Evolutionary conservation across 257 asterid species (phyloP), one percentile per base, ranked within the genome.

Genomic region (Cordia subcordata): DNA sequence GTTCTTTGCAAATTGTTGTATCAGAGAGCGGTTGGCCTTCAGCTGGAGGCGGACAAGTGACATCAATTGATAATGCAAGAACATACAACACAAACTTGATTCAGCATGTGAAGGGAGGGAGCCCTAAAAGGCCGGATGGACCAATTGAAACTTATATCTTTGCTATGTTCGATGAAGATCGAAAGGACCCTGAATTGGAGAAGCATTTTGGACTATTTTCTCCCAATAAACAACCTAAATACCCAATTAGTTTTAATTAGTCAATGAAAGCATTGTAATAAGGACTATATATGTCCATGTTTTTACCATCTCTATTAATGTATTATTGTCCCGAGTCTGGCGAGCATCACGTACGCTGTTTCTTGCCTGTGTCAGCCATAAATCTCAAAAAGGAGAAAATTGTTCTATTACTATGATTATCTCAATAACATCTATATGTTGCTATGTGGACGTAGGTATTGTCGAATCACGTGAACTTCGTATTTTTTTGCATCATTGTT

Each of bases 151-250:
- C 76, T 0, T 71, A 58, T 50, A 51, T 73, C 5, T 73, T 74
- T 32, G 67, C 66, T 10, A 64, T 74, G 69, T 61, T 69, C 57
- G 76, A 74, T 69, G 79, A 74, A 62, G 44, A 54, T 16, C n/a
- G 49, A 10, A 74, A 74, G 67, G 11, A 1, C 5, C 59, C 68
- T 10, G 66, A 54, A 35, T 3, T 1, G 23, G 77, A 71, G 61
- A 67, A 40, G 38, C 68, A 75, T 50, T 71, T 55, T 32, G 81
- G 77, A 10, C 45, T 75, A 0, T 75, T 75, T 57, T 19, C 18
- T 12, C 60, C 77, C 10, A 46, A 50, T 22, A 39, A 53, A 10
- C 62, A 51, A 20, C 44, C 56, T 1, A 75, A 75, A 53, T 71
- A 51, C 62, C 60, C n/a, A 8, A 8, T 71, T 39, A 63, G 38